A percentile compares a stretch with the other conserved stretches of the same genome.
These are phyloP conservation scores for Mycena leptocephala DNA, from an alignment of 768 basidiomycete species.

Conservation along the genomic window DNA sequence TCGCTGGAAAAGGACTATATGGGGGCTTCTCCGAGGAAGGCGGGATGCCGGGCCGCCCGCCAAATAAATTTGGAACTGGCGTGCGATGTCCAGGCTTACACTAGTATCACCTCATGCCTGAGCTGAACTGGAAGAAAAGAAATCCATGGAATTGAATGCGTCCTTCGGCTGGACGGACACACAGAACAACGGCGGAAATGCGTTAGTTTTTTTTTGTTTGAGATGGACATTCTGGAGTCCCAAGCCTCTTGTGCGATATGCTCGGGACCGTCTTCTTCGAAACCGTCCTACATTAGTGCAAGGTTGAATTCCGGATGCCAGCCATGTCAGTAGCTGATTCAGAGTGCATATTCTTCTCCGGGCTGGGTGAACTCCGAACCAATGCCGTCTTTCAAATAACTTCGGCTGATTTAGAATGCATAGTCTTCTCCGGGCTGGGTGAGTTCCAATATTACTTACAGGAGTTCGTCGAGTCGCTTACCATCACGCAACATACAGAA, in stretches of 20 bases:
- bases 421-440: no score
- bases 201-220: not conserved
- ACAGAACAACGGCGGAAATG: slow-evolving; percentile 5
- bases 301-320: not conserved
- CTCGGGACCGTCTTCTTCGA: not conserved
- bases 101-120: slow-evolving; percentile 10
- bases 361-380: no score
- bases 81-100: slow-evolving; percentile 14
- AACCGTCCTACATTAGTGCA: not conserved
- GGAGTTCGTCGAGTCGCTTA: no score
- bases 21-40: not conserved
- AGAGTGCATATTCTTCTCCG: not conserved
- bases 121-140: slow-evolving; percentile 17
- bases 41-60: slow-evolving; percentile 8
- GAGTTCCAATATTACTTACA: no score
- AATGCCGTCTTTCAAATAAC: no score
- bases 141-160: slow-evolving; percentile 10
- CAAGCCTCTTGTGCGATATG: not conserved
- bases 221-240: not conserved
- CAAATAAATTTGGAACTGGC: slow-evolving; percentile 10
- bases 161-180: slow-evolving; percentile 11
- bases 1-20: slow-evolving; percentile 1
- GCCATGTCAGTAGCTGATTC: not conserved
- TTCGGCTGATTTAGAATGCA: no score
- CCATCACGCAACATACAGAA: no score